Conservation (phyloP, 1,139 yeast genomes). For the Arxiozyma telluris region DNA sequence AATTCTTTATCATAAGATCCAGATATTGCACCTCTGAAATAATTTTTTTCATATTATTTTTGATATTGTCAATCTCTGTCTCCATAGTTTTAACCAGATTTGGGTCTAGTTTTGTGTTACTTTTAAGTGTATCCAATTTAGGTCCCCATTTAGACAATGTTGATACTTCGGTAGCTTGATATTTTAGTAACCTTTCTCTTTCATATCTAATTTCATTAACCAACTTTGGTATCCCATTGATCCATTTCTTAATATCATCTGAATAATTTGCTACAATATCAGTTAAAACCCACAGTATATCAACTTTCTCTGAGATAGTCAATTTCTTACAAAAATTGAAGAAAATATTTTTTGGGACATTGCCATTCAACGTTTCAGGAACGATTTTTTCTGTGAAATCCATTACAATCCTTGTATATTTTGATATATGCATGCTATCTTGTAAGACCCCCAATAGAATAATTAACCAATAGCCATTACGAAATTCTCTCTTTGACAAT, state of each 20-base stretch:
- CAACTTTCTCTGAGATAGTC: conserved; percentile 21
- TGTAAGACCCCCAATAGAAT: conserved; percentile 62
- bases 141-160: background rate
- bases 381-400: conserved; percentile 20
- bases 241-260: conserved; percentile 21
- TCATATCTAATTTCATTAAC: conserved; percentile 26
- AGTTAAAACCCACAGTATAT: conserved; percentile 23
- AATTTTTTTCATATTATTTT: background rate
- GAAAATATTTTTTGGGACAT: conserved; percentile 1
- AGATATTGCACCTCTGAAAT: background rate
- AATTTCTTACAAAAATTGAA: conserved; percentile 23
- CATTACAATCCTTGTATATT: conserved; percentile 19
- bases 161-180: conserved; percentile 7
- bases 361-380: conserved; percentile 15
- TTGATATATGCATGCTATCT: conserved; percentile 27
- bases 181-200: conserved; percentile 18
- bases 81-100: background rate
- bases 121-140: conserved; percentile 5
- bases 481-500: conserved; percentile 63
- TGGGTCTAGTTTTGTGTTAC: background rate
- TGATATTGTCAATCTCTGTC: background rate
- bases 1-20: background rate
- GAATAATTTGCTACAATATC: conserved; percentile 25
- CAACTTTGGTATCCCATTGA: conserved; percentile 25
- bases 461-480: conserved; percentile 81